Conservation (phyloP, 768 basidiomycete species). For the Filobasidium wieringae region DNA sequence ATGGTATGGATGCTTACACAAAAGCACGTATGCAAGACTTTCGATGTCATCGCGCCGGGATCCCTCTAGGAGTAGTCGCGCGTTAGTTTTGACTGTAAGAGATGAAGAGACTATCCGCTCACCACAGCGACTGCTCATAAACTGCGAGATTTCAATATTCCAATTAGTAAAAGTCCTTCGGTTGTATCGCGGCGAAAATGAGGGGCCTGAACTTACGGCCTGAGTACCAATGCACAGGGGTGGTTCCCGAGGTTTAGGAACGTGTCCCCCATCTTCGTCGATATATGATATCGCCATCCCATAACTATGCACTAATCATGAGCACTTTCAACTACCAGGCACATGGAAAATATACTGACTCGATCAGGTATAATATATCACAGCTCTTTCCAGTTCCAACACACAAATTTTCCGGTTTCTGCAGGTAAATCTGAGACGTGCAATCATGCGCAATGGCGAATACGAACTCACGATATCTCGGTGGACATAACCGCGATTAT, state of each 20-base stretch:
- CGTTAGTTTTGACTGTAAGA: background rate
- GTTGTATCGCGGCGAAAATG: background rate
- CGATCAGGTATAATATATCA: constrained; percentile 8
- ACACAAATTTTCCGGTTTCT: constrained; percentile 16
- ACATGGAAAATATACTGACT: background rate
- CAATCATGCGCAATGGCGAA: background rate
- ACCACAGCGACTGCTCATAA: constrained; percentile 16
- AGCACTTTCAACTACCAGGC: too few species aligned
- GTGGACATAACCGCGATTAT: constrained; percentile 7
- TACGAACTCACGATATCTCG: constrained; percentile 12
- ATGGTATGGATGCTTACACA: background rate
- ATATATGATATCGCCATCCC: constrained; percentile 12
- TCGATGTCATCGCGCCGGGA: constrained; percentile 15
- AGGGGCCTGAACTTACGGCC: background rate
- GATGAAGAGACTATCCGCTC: background rate
- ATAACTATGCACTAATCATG: background rate
- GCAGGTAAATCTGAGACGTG: background rate
- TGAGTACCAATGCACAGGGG: constrained; percentile 13
- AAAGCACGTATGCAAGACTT: constrained; percentile 7
- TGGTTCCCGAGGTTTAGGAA: background rate
- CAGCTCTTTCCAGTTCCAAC: constrained; percentile 4
- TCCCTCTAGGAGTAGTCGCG: background rate
- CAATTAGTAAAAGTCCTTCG: background rate
- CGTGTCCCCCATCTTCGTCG: background rate
- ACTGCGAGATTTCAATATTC: background rate